Evolutionary conservation across 148 eudicot species (phyloP).

Genomic region (Spergularia bocconei): DNA sequence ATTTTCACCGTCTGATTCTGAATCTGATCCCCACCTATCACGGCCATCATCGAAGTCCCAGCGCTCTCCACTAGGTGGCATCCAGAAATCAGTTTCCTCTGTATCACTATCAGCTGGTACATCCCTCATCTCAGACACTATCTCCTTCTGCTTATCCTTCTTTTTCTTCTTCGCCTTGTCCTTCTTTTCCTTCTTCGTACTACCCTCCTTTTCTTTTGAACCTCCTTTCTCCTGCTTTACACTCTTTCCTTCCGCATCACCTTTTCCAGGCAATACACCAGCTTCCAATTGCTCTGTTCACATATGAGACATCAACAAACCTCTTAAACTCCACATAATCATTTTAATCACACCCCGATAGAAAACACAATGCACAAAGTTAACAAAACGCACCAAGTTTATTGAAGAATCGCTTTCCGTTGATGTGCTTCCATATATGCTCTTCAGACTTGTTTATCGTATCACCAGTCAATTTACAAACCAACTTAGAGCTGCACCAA

Average conservation of each 20-base stretch:
- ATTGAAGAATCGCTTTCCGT: slow-evolving; percentile 76
- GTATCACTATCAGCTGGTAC: slow-evolving; percentile 44
- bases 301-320: background rate
- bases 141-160: slow-evolving; percentile 36
- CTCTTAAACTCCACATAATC: slow-evolving; percentile 3
- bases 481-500: slow-evolving; percentile 61
- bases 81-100: slow-evolving; percentile 75
- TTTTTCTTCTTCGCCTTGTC: slow-evolving; percentile 30
- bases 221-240: slow-evolving; percentile 17
- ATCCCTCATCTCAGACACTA: slow-evolving; percentile 40
- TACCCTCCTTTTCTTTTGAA: slow-evolving; percentile 33
- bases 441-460: slow-evolving; percentile 81
- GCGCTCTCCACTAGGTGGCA: slow-evolving; percentile 70
- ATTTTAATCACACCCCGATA: background rate
- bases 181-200: slow-evolving; percentile 44
- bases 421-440: slow-evolving; percentile 99
- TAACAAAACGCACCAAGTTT: slow-evolving; percentile 59
- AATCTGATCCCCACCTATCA: slow-evolving; percentile 79
- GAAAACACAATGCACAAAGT: background rate
- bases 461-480: slow-evolving; percentile 78
- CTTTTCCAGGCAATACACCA: slow-evolving; percentile 36
- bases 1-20: slow-evolving; percentile 51
- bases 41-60: slow-evolving; percentile 89
- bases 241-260: slow-evolving; percentile 27
- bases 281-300: slow-evolving; percentile 71